These are phyloP conservation scores for Penicillium ucsense DNA, from an alignment of 495 filamentous ascomycete genomes.

Conservation along the genomic window DNA sequence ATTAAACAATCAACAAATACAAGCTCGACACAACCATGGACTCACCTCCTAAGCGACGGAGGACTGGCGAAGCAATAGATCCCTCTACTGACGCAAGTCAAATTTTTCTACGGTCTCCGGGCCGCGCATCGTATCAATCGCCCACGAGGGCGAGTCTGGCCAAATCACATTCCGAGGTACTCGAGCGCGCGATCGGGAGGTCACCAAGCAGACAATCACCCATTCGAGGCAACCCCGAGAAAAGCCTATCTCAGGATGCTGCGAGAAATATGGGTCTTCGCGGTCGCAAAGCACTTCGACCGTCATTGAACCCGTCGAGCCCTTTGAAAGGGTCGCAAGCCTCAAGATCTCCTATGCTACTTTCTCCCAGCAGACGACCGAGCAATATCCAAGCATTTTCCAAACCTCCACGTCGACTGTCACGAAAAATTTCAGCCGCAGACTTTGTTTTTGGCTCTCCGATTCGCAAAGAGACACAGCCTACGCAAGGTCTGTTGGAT, in stretches of 20 bases:
- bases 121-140: constrained; percentile 52
- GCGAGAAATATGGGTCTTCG: constrained; percentile 22
- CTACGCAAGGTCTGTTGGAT: constrained; percentile 12
- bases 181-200: constrained; percentile 38
- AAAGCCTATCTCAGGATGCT: constrained; percentile 13
- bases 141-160: constrained; percentile 57
- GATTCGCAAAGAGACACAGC: constrained; percentile 18
- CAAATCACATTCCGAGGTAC: constrained; percentile 50
- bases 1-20: neutral
- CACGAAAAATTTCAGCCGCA: constrained; percentile 31
- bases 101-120: constrained; percentile 9
- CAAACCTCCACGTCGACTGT: constrained; percentile 31
- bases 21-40: constrained; percentile 13
- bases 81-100: constrained; percentile 19
- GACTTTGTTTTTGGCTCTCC: constrained; percentile 37
- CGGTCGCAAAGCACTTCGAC: constrained; percentile 27
- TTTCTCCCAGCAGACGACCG: constrained; percentile 25
- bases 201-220: constrained; percentile 16
- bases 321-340: constrained; percentile 23
- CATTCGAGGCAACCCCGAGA: constrained; percentile 8
- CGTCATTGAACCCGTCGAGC: constrained; percentile 29
- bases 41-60: constrained; percentile 55
- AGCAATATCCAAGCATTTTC: constrained; percentile 32
- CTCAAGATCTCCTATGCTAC: constrained; percentile 16
- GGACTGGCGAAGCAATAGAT: constrained; percentile 42